Evolutionary conservation across 257 asterid species (phyloP).

Genomic region (Verbascum thapsus): DNA sequence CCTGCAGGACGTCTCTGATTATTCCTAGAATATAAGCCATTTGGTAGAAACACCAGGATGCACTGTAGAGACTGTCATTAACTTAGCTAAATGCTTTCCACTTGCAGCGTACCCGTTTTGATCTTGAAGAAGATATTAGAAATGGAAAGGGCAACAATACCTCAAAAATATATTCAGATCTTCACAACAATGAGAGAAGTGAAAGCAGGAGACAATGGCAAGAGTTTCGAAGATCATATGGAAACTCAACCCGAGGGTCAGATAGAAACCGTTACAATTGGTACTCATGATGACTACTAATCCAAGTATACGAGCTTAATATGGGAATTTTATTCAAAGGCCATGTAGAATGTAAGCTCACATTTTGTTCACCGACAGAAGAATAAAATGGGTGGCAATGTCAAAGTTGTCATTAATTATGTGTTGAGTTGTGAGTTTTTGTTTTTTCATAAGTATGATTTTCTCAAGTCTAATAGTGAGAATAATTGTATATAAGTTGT

Average conservation of each 20-base stretch:
- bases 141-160: conserved; percentile 53
- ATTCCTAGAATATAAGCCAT: no score
- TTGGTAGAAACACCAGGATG: not conserved
- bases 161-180: conserved; percentile 42
- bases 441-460: no score
- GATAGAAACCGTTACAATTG: conserved; percentile 50
- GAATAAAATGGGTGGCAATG: no score
- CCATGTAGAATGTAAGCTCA: no score
- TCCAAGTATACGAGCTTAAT: conserved; percentile 20
- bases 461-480: no score
- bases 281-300: conserved; percentile 35
- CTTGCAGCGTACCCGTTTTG: conserved; percentile 73
- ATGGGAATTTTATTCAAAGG: not conserved
- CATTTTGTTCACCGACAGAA: no score
- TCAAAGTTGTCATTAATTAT: no score
- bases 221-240: conserved; percentile 54
- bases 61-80: not conserved
- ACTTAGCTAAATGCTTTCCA: conserved; percentile 31
- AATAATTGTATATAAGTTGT: no score
- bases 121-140: conserved; percentile 79
- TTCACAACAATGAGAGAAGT: conserved; percentile 52
- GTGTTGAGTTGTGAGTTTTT: no score
- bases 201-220: conserved; percentile 54
- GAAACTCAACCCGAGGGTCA: conserved; percentile 46
- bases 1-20: no score